These are phyloP conservation scores for Aspergillus sp. DNA, from an alignment of 2,329 filamentous ascomycete species.

Conservation along the genomic window DNA sequence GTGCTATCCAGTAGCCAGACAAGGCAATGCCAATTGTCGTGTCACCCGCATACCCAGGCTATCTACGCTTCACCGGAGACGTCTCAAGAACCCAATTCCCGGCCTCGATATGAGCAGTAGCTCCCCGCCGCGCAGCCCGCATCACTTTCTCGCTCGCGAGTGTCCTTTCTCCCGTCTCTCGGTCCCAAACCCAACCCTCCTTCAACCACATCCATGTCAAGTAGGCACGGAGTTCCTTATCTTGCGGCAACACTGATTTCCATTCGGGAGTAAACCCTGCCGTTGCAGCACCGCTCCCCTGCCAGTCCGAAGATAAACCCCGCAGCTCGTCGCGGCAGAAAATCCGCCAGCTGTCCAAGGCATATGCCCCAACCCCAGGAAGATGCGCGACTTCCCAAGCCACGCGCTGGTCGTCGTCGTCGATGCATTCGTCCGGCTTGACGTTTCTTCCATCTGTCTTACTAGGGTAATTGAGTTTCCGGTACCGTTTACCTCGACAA, in stretches of 20 bases:
- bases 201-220: constrained; percentile 90
- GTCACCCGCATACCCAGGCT: constrained; percentile 7
- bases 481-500: constrained; percentile 55
- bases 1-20: background rate
- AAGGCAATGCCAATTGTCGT: too few relatives aligned
- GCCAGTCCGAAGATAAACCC: constrained; percentile 65
- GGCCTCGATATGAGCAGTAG: constrained; percentile 43
- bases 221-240: constrained; percentile 88
- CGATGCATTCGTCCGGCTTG: constrained; percentile 48
- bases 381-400: constrained; percentile 85
- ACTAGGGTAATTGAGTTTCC: constrained; percentile 56
- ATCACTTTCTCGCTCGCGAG: constrained; percentile 41
- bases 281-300: constrained; percentile 52
- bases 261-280: constrained; percentile 76
- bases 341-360: constrained; percentile 87
- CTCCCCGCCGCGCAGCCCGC: constrained; percentile 39
- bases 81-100: constrained; percentile 41
- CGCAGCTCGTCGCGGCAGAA: constrained; percentile 82
- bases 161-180: constrained; percentile 59
- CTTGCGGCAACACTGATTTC: constrained; percentile 78
- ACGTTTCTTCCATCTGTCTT: constrained; percentile 52
- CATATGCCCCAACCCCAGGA: constrained; percentile 74
- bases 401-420: constrained; percentile 51
- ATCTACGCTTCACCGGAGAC: constrained; percentile 33
- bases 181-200: constrained; percentile 81